Evolutionary conservation across 2,329 filamentous ascomycete genomes (phyloP), one percentile per base, ranked within the genome.

Genomic region (Diaporthe batatas): DNA sequence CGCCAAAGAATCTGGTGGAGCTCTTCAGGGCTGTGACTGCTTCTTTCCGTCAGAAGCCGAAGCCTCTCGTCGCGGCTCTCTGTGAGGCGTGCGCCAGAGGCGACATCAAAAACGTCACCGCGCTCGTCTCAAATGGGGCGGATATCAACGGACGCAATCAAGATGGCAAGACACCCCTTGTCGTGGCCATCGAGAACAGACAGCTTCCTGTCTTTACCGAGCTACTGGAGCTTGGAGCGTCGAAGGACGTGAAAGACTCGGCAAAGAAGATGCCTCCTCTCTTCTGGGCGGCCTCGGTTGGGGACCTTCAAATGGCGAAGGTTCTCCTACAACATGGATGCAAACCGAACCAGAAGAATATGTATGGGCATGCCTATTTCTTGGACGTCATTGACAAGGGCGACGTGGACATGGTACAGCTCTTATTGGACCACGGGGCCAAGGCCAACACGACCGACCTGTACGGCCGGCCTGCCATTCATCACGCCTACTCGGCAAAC

Each of bases 181-280:
- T 65, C 29, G n/a, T 51, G 10, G 62, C 62, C 18, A 65, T 65
- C 44, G 62, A 65, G 14, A 16, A 39, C 21, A 29, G 36, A 51
- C 62, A 51, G 62, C 21, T 21, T 16, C 7, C 10, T 8, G 32
- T 65, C 12, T 44, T 65, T 4, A 39, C 44, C 73, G 77, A 82
- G 18, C 80, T 85, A 0, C 64, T 85, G 21, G 74, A 77, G 0
- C 74, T 79, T 0, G 83, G 81, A 0, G 82, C 79, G 1, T 79
- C 80, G 44, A 73, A 73, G 21, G 65, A 73, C 8, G 54, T 75
- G 36, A 75, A 72, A 14, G 74, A 77, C 58, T 75, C 73, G 10
- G 76, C 76, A 21, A 73, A 73, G 1, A 77, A 75, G 18, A 77
- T 77, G 6, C 75, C 77, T 6, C 75, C 77, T 14, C 72, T 80